Evolutionary conservation across 495 filamentous ascomycete genomes (phyloP).

Genomic region (Neurospora sp.): DNA sequence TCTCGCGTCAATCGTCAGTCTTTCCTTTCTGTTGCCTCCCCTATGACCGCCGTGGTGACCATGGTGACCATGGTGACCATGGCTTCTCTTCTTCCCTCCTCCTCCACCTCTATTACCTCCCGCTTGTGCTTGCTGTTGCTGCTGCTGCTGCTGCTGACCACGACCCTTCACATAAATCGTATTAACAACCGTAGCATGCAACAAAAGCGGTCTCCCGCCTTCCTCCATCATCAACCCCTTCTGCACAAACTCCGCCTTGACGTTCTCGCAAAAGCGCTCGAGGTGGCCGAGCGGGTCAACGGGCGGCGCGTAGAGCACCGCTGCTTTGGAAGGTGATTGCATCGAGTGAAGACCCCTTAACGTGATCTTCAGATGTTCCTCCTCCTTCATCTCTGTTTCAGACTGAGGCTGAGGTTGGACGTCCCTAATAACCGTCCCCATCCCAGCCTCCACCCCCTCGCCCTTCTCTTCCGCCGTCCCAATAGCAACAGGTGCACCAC

Average conservation of each 20-base stretch:
- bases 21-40: constrained; percentile 13
- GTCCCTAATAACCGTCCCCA: neutral
- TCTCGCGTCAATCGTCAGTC: constrained; percentile 42
- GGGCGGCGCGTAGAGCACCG: constrained; percentile 40
- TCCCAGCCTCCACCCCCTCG: neutral
- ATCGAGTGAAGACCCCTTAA: constrained; percentile 39
- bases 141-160: neutral
- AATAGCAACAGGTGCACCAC: constrained; percentile 2
- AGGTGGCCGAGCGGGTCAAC: constrained; percentile 46
- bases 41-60: constrained; percentile 6
- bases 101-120: constrained; percentile 12
- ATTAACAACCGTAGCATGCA: constrained; percentile 84
- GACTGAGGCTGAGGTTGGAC: neutral
- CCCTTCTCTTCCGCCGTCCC: constrained; percentile 1
- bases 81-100: constrained; percentile 19
- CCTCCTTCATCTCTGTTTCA: neutral
- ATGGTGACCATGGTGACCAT: constrained; percentile 2
- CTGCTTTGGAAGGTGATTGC: constrained; percentile 27
- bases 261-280: constrained; percentile 49
- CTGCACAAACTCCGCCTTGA: constrained; percentile 51
- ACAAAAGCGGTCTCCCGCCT: constrained; percentile 47
- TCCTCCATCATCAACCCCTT: constrained; percentile 54
- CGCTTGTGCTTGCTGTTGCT: neutral
- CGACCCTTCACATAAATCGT: constrained; percentile 61
- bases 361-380: constrained; percentile 24